Evolutionary conservation across 331 rosid genomes (phyloP), one percentile per base, ranked within the genome.

Genomic region (Phaseolus coccineus): DNA sequence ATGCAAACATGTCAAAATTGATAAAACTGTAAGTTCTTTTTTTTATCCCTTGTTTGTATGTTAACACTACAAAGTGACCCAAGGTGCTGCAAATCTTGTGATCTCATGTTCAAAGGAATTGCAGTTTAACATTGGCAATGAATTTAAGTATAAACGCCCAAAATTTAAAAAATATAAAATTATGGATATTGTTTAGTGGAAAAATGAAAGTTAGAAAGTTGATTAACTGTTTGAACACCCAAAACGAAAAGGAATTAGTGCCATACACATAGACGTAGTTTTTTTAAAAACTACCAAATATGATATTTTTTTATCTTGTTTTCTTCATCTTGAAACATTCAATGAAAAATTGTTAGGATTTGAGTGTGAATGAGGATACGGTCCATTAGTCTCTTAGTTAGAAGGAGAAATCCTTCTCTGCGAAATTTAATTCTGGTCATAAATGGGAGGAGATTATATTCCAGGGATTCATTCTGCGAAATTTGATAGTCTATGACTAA

Each of bases 1-100:
- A 85, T 25, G 77, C 83, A 73, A 71, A 87, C 84, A 91, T 96
- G 97, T 78, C 88, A 42, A 80, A 69, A 47, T 81, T 96, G 88
- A 73, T 87, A 78, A 96, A 96, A 87, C 42, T 93, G 98, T 96
- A 90, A 91, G 99, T 90, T 16, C 70, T 44, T 22, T 51, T 71
- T 86, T 50, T 81, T 33, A 77, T 83, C 44, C 68, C 69, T 1
- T 65, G 16, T 72, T 53, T 80, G 61, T 75, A 44, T 37, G 40
- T 80, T 68, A 16, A 53, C 73, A 12, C 62, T 63, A 72, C 52
- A 62, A 80, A 46, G 37, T 15, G 27, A 56, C 52, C 46, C 15
- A n/a, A 53, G 53, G 11, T 73, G n/a, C 58, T 64, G 14, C 15
- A 61, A 28, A 42, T 11, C 53, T 46, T 73, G 31, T 50, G 28